Evolutionary conservation across 176 grass and related monocot species (phyloP).

Genomic region (Chloris gayana): DNA sequence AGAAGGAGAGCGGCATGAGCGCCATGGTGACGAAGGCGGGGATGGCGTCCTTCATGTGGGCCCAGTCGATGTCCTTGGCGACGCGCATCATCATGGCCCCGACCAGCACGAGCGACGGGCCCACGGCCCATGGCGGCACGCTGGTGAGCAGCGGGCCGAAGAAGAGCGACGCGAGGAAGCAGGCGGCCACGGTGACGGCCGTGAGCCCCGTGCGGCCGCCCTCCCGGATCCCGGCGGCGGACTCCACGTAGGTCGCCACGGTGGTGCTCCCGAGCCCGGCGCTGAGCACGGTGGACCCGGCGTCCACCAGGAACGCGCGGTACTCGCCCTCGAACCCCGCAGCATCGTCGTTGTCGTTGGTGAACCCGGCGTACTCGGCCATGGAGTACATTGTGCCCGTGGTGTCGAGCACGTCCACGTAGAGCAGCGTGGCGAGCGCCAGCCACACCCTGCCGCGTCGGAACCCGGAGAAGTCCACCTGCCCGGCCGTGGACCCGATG

Average conservation of each 20-base stretch:
- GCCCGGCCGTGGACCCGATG: constrained; percentile 53
- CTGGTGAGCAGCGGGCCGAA: constrained; percentile 54
- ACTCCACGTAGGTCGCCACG: constrained; percentile 76
- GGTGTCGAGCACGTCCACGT: constrained; percentile 76
- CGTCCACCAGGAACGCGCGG: constrained; percentile 66
- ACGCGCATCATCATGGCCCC: constrained; percentile 85
- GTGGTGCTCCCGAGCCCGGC: constrained; percentile 62
- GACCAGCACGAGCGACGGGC: constrained; percentile 69
- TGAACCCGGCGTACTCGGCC: constrained; percentile 71
- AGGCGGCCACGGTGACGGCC: constrained; percentile 48
- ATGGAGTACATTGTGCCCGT: constrained; percentile 78
- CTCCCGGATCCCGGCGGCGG: constrained; percentile 65
- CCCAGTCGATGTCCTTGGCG: constrained; percentile 66
- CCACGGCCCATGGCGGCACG: constrained; percentile 78
- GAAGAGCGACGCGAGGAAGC: constrained; percentile 68
- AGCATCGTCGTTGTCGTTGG: constrained; percentile 29
- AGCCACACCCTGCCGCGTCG: constrained; percentile 48
- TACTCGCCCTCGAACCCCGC: constrained; percentile 68
- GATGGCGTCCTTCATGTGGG: constrained; percentile 60
- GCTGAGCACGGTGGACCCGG: constrained; percentile 54
- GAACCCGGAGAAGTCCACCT: constrained; percentile 53
- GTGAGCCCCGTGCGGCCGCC: constrained; percentile 71
- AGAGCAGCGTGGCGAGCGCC: constrained; percentile 58
- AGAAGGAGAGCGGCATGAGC: constrained; percentile 77
- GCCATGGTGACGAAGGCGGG: constrained; percentile 79